Percentiles rank a stretch among this genome's conserved stretches.
These are phyloP conservation scores for Kwoniella botswanensis DNA, from an alignment of 768 basidiomycete genomes.

Conservation along the genomic window DNA sequence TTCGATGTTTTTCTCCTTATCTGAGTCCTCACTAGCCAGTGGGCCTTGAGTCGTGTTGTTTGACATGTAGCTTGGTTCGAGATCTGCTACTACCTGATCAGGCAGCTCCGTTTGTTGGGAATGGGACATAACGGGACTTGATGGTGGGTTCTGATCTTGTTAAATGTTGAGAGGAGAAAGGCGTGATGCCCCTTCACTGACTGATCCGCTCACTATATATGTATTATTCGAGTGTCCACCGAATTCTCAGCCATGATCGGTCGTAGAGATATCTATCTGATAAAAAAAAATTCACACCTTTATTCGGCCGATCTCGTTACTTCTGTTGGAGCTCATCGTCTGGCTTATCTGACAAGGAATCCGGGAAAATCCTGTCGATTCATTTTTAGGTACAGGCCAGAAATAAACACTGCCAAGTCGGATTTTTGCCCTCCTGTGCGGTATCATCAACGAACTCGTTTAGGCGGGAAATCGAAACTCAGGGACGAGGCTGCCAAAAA, in stretches of 20 bases:
- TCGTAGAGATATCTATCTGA: not conserved
- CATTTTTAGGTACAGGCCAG: not conserved
- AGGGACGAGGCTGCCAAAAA: not conserved
- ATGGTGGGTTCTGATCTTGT: not conserved
- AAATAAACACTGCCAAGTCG: not conserved
- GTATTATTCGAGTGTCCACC: too few species aligned
- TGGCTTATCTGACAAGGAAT: not conserved
- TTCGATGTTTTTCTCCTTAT: not conserved
- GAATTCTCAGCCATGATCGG: not conserved
- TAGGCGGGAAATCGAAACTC: not conserved
- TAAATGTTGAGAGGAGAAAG: too few species aligned
- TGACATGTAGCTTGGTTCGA: not conserved
- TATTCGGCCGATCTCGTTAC: not conserved
- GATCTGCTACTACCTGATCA: not conserved
- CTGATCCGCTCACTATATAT: too few species aligned
- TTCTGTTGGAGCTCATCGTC: not conserved
- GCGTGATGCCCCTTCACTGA: too few species aligned
- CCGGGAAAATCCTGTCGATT: too few species aligned
- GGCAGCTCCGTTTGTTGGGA: not conserved
- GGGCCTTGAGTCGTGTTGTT: not conserved
- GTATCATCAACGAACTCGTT: too few species aligned
- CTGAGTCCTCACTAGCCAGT: not conserved
- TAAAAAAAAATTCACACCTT: not conserved
- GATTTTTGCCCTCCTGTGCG: too few species aligned
- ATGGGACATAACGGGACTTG: not conserved